Evolutionary conservation across 163 green algal species (phyloP).

Genomic region (Scenedesmus sp.): DNA sequence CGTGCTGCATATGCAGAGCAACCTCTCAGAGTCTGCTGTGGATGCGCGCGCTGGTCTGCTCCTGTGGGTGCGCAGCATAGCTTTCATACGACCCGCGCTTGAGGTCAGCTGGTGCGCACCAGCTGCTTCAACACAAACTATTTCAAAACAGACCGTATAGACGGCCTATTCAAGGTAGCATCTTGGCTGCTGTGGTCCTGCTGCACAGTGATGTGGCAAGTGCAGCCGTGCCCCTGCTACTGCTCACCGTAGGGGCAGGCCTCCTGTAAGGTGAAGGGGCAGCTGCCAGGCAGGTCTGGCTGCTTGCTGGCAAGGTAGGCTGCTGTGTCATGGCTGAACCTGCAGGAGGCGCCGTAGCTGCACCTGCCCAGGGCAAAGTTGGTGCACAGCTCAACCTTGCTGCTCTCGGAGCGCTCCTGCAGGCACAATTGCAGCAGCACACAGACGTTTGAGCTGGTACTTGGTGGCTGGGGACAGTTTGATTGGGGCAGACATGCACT

Average conservation of each 20-base stretch:
- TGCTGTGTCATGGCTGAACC: slow-evolving; percentile 83
- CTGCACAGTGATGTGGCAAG: too few species aligned
- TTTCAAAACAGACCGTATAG: neutral
- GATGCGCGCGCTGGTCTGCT: neutral
- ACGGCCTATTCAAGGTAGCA: neutral
- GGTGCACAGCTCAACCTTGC: slow-evolving; percentile 56
- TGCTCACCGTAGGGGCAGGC: slow-evolving; percentile 75
- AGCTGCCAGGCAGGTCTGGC: slow-evolving; percentile 79
- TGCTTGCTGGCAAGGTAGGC: slow-evolving; percentile 71
- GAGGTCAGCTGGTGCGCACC: neutral
- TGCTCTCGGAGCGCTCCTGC: neutral
- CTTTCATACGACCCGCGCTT: neutral
- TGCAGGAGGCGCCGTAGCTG: slow-evolving; percentile 71
- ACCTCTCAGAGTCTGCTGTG: too few species aligned
- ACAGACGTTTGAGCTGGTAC: neutral
- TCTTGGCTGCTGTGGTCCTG: too few species aligned
- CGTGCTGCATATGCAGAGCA: too few species aligned
- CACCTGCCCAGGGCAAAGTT: slow-evolving; percentile 63
- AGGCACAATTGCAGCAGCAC: neutral
- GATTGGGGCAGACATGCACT: neutral
- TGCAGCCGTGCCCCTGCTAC: too few species aligned
- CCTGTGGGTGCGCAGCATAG: neutral
- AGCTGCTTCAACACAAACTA: neutral
- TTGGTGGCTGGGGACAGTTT: too few species aligned
- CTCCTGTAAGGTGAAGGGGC: slow-evolving; percentile 63